A percentile compares a stretch with the other conserved stretches of the same genome.
Conservation (phyloP, 2,329 filamentous ascomycete genomes). For the Didymella pinodella region DNA sequence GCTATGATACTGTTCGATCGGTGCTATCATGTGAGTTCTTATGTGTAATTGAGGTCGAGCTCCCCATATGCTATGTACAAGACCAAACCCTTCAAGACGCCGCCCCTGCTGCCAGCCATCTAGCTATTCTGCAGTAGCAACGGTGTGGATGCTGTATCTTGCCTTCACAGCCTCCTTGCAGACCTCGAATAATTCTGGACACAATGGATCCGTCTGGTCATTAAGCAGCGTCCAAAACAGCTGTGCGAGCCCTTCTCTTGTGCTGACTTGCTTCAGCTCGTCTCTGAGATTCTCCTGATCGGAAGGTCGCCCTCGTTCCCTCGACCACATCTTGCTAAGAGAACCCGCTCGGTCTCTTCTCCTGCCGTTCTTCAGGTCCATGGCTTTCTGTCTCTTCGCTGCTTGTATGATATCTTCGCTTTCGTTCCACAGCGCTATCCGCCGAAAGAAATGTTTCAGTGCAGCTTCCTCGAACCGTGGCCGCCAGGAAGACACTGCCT, state of each 20-base stretch:
- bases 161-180: conserved; percentile 31
- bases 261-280: conserved; percentile 34
- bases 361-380: conserved; percentile 23
- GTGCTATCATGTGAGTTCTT: not conserved
- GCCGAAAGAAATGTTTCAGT: conserved; percentile 33
- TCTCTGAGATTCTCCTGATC: conserved; percentile 18
- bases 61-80: conserved; percentile 7
- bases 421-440: conserved; percentile 33
- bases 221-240: conserved; percentile 36
- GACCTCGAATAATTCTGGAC: conserved; percentile 22
- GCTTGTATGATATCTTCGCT: conserved; percentile 27
- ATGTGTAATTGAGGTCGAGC: not conserved
- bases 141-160: conserved; percentile 27
- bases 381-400: conserved; percentile 22
- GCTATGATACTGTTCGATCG: not conserved
- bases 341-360: conserved; percentile 19
- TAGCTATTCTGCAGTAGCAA: conserved; percentile 6
- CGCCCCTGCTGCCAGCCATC: conserved; percentile 3
- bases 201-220: conserved; percentile 21
- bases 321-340: conserved; percentile 26
- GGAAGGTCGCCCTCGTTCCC: conserved; percentile 17
- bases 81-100: conserved; percentile 5
- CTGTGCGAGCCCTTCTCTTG: conserved; percentile 37
- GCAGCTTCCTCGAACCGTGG: conserved; percentile 30
- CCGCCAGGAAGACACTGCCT: conserved; percentile 17